These are phyloP conservation scores for Xylaria sp. DNA, from an alignment of 2,329 filamentous ascomycete species.

Conservation along the genomic window DNA sequence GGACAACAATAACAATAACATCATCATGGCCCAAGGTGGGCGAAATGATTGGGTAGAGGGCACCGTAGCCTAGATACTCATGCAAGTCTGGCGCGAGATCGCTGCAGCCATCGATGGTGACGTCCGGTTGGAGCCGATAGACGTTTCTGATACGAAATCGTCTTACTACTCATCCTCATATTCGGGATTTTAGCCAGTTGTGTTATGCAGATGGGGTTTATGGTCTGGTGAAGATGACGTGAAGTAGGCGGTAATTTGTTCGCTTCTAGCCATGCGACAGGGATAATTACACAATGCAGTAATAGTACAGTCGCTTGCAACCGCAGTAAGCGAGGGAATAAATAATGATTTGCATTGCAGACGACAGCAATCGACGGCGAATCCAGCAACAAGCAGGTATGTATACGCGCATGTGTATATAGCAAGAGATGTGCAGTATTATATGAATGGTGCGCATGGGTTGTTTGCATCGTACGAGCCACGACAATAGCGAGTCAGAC, in stretches of 20 bases:
- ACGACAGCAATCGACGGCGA: conserved; percentile 12
- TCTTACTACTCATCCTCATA: neutral
- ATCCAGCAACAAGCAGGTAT: conserved; percentile 8
- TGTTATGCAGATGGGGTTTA: neutral
- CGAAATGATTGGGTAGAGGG: conserved; percentile 1
- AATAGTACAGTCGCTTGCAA: neutral
- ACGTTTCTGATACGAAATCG: neutral
- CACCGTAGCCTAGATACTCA: conserved; percentile 1
- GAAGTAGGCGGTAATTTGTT: neutral
- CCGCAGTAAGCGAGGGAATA: conserved; percentile 23
- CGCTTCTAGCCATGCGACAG: neutral
- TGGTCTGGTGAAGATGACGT: neutral
- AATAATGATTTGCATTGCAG: conserved; percentile 23
- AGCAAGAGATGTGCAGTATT: conserved; percentile 9
- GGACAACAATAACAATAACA: neutral
- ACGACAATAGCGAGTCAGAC: conserved; percentile 9
- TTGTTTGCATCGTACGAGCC: conserved; percentile 20
- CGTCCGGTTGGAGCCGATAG: conserved; percentile 4
- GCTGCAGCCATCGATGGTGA: conserved; percentile 3
- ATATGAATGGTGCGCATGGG: conserved; percentile 19
- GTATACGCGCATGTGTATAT: conserved; percentile 8
- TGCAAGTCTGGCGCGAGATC: conserved; percentile 23
- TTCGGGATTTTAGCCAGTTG: neutral
- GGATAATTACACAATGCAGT: neutral
- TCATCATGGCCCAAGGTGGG: neutral